phyloP scores from a whole-genome alignment of 805 yeast species.

The Yamadazyma sp. region DNA sequence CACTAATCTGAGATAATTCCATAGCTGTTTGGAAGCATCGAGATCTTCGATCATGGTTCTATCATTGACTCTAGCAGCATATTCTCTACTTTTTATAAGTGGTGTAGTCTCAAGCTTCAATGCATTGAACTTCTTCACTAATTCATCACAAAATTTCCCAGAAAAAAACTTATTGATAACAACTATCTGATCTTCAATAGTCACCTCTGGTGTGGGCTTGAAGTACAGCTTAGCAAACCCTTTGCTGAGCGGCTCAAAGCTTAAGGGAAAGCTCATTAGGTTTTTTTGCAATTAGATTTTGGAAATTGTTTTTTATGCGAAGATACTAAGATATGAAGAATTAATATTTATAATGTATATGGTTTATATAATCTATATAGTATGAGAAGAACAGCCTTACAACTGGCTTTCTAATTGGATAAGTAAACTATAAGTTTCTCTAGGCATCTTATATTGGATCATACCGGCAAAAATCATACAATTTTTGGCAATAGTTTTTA shows the following conservation, averaged over 20 bases:
- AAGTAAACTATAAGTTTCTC: constrained; percentile 72
- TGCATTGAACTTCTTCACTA: constrained; percentile 30
- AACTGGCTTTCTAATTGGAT: constrained; percentile 55
- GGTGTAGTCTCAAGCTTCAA: constrained; percentile 46
- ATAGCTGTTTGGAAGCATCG: constrained; percentile 35
- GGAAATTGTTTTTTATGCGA: too few species aligned
- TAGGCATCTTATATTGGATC: constrained; percentile 89
- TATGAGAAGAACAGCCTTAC: too few species aligned
- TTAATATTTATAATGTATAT: too few species aligned
- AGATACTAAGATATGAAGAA: too few species aligned
- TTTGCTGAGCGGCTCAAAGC: constrained; percentile 12
- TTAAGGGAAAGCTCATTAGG: constrained; percentile 15
- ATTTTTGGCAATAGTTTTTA: constrained; percentile 67
- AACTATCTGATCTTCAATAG: constrained; percentile 37
- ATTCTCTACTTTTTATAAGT: constrained; percentile 44
- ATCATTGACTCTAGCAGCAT: constrained; percentile 59
- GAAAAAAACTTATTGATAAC: constrained; percentile 38
- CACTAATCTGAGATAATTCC: constrained; percentile 38
- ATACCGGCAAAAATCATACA: constrained; percentile 95
- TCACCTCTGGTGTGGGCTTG: constrained; percentile 20
- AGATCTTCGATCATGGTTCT: constrained; percentile 41
- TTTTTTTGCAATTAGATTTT: too few species aligned
- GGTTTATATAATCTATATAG: too few species aligned
- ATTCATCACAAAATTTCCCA: constrained; percentile 34
- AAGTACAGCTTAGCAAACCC: constrained; percentile 17